Evolutionary conservation across 345 rosid species (phyloP).

Genomic region (Angophora floribunda): DNA sequence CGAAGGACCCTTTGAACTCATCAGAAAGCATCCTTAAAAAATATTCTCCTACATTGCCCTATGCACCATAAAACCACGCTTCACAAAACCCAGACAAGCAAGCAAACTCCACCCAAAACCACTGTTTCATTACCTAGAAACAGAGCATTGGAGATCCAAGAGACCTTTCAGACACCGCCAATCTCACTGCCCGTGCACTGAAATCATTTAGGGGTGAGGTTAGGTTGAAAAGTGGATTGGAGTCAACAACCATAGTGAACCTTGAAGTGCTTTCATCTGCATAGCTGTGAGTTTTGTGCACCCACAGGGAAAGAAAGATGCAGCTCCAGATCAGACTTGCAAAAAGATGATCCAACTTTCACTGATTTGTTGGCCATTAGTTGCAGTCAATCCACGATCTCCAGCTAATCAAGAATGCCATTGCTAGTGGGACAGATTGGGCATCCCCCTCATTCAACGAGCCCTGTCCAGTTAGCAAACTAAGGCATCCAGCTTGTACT

Average conservation of each 20-base stretch:
- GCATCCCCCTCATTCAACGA: not conserved
- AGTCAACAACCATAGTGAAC: not conserved
- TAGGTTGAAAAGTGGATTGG: not conserved
- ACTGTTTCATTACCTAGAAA: not conserved
- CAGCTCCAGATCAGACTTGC: not conserved
- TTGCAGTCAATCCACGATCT: not conserved
- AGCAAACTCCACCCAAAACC: not conserved
- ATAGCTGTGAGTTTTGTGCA: not conserved
- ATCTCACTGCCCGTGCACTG: not conserved
- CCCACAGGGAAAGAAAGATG: not conserved
- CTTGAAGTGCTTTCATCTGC: not conserved
- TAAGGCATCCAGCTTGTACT: not conserved
- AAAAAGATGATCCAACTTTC: not conserved
- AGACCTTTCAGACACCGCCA: not conserved
- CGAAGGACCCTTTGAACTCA: not conserved
- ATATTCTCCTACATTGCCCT: not conserved
- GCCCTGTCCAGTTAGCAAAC: not conserved
- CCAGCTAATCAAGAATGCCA: not conserved
- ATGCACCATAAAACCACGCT: not conserved
- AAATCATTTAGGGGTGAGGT: rapidly evolving
- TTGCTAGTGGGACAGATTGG: not conserved
- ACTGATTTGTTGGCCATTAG: not conserved
- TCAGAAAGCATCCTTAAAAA: not conserved
- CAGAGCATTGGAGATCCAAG: not conserved
- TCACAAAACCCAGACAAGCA: not conserved